phyloP scores from a whole-genome alignment of 805 yeast genomes.

The Geotrichum ghanense region DNA sequence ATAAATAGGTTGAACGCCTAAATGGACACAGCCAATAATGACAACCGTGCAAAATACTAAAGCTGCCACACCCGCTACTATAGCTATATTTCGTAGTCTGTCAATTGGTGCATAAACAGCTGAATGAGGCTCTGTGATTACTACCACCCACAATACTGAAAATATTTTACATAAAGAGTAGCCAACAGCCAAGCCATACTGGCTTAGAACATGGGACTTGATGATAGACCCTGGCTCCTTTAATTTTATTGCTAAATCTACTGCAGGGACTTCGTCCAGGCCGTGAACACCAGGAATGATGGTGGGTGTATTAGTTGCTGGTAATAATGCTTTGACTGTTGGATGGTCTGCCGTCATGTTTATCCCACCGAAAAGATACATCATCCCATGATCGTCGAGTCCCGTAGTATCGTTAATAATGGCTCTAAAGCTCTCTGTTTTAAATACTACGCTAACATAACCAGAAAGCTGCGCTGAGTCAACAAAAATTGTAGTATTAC shows the following conservation, averaged over 20 bases:
- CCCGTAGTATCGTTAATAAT: conserved; percentile 34
- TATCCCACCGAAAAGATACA: conserved; percentile 14
- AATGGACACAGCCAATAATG: conserved; percentile 55
- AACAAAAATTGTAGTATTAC: conserved; percentile 59
- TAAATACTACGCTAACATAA: conserved; percentile 49
- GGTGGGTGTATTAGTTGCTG: conserved; percentile 23
- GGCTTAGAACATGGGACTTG: conserved; percentile 29
- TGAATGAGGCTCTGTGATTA: conserved; percentile 50
- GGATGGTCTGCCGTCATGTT: conserved; percentile 10
- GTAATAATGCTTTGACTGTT: conserved; percentile 13
- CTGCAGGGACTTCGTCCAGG: neutral
- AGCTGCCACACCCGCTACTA: conserved; percentile 68
- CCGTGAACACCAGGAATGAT: neutral
- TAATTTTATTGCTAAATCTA: neutral
- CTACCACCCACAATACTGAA: conserved; percentile 53
- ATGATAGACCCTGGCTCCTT: conserved; percentile 32
- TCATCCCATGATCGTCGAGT: conserved; percentile 22
- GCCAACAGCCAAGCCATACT: conserved; percentile 42
- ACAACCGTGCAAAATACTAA: conserved; percentile 62
- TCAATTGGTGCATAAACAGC: conserved; percentile 54
- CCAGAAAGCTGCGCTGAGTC: conserved; percentile 55
- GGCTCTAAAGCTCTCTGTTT: conserved; percentile 33
- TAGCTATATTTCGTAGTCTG: conserved; percentile 52
- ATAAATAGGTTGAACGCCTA: conserved; percentile 75
- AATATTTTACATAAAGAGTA: conserved; percentile 35